A percentile compares a stretch with the other conserved stretches of the same genome.
Conservation (phyloP, 2,329 filamentous ascomycete genomes). For the Gaeumannomyces sp. region DNA sequence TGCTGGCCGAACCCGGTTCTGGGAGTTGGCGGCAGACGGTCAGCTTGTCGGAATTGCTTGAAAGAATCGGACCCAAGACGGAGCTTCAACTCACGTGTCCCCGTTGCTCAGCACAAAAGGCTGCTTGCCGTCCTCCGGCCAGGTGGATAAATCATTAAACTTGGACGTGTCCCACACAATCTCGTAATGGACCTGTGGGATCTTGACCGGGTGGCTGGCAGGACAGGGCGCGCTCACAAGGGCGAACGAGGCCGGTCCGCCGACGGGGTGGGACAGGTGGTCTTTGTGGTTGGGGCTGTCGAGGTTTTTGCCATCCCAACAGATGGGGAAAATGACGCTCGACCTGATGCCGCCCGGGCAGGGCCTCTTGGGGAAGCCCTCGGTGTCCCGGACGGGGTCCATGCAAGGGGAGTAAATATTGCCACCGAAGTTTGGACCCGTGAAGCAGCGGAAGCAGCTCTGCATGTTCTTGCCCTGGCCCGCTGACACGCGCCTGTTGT, state of each 20-base stretch:
- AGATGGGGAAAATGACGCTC: constrained; percentile 38
- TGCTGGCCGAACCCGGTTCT: constrained; percentile 29
- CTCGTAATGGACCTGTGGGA: constrained; percentile 19
- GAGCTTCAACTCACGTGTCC: constrained; percentile 14
- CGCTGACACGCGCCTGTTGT: constrained; percentile 22
- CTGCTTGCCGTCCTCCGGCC: constrained; percentile 27
- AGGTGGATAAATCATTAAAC: constrained; percentile 27
- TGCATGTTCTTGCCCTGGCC: constrained; percentile 22
- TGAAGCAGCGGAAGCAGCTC: constrained; percentile 34
- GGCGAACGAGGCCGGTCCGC: constrained; percentile 32
- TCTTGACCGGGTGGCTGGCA: constrained; percentile 14
- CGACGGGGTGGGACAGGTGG: constrained; percentile 35
- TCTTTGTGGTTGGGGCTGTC: constrained; percentile 35
- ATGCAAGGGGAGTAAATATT: constrained; percentile 30
- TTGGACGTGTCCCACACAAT: constrained; percentile 30
- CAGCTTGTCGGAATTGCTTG: too few relatives aligned
- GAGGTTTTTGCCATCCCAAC: constrained; percentile 40
- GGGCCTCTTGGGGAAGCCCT: constrained; percentile 32
- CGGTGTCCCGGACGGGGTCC: constrained; percentile 36
- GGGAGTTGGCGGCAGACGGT: too few relatives aligned
- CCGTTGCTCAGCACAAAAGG: constrained; percentile 27
- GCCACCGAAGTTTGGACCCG: constrained; percentile 31
- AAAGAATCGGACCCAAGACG: too few relatives aligned
- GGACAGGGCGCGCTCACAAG: constrained; percentile 24
- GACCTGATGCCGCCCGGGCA: constrained; percentile 37